Conservation (phyloP, 805 yeast species). For the Pichia cephalocereana region DNA sequence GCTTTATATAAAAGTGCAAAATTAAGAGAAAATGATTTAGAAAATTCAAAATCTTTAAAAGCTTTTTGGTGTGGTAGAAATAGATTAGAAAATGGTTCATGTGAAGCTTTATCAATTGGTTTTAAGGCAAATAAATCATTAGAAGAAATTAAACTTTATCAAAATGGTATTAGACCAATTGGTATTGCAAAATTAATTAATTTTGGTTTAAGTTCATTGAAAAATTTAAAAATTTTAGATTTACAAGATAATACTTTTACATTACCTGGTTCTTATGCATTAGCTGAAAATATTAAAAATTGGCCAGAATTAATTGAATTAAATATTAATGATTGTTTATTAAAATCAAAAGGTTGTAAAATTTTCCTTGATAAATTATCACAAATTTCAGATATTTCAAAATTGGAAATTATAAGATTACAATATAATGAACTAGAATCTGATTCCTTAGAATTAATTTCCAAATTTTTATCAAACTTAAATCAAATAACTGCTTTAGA, state of each 20-base stretch:
- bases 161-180: conserved; percentile 93
- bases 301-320: conserved; percentile 72
- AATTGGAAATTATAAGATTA: conserved; percentile 53
- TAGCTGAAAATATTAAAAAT: conserved; percentile 47
- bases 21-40: conserved; percentile 21
- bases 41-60: conserved; percentile 41
- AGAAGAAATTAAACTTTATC: conserved; percentile 72
- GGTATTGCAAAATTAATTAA: conserved; percentile 72
- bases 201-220: conserved; percentile 60
- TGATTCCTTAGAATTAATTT: conserved; percentile 51
- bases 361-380: conserved; percentile 40
- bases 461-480: conserved; percentile 43
- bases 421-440: conserved; percentile 84
- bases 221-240: conserved; percentile 60
- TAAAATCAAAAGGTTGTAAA: conserved; percentile 70
- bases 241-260: conserved; percentile 96
- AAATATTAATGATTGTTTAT: conserved; percentile 80
- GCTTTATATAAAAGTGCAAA: conserved; percentile 71
- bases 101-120: conserved; percentile 76
- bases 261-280: conserved; percentile 47
- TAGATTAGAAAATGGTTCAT: conserved; percentile 92
- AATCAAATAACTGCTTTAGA: conserved; percentile 61
- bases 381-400: conserved; percentile 22
- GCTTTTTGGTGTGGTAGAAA: conserved; percentile 96
- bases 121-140: conserved; percentile 63